phyloP scores from a whole-genome alignment of 345 rosid species.

The Mallotus nudiflorus region DNA sequence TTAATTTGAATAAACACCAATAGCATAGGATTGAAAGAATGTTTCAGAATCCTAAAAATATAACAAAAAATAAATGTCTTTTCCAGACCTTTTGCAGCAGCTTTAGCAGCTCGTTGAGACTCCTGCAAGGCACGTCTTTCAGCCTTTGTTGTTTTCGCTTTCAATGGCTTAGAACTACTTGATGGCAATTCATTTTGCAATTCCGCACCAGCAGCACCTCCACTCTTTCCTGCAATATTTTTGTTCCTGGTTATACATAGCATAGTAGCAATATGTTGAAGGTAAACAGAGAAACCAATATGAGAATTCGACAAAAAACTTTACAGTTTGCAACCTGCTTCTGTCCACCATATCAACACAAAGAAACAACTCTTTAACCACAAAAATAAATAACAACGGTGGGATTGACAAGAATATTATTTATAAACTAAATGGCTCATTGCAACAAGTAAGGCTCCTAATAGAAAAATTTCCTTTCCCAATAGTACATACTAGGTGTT shows the following conservation, averaged over 20 bases:
- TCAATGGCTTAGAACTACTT: slow-evolving; percentile 17
- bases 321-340: not conserved
- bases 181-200: slow-evolving; percentile 12
- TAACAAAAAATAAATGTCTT: not conserved
- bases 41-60: not conserved
- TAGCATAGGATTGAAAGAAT: too few relatives aligned
- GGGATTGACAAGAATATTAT: too few relatives aligned
- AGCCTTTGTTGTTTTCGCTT: slow-evolving; percentile 28
- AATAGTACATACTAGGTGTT: too few relatives aligned
- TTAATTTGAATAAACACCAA: too few relatives aligned
- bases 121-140: slow-evolving; percentile 40
- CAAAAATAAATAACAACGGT: not conserved
- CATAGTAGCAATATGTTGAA: not conserved
- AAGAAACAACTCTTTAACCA: not conserved
- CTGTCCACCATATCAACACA: not conserved
- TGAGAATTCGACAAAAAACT: not conserved
- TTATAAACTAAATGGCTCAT: too few relatives aligned
- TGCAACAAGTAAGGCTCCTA: too few relatives aligned
- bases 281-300: not conserved
- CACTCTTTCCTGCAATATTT: slow-evolving; percentile 16
- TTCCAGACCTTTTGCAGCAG: slow-evolving; percentile 32
- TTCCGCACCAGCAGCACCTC: slow-evolving; percentile 10
- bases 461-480: too few relatives aligned
- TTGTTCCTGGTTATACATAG: not conserved
- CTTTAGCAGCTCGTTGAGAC: slow-evolving; percentile 35